Conservation (phyloP, 176 grass and related monocot species). For the Miscanthus lutarioriparius region DNA sequence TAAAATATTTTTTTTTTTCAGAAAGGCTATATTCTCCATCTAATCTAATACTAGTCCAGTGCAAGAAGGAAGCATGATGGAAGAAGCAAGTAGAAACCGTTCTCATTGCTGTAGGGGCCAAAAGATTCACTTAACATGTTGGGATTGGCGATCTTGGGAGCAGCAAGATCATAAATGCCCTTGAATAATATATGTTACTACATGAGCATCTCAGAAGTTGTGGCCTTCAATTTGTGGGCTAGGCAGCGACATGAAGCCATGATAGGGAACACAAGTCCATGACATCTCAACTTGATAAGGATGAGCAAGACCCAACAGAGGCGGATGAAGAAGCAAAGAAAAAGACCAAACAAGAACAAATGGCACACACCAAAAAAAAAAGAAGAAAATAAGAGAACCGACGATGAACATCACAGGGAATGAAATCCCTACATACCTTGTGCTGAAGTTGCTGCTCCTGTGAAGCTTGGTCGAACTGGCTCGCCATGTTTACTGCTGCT, state of each 20-base stretch:
- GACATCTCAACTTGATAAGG: conserved; percentile 2
- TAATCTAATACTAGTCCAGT: not conserved
- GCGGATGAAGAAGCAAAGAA: conserved; percentile 23
- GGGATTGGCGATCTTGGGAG: conserved; percentile 51
- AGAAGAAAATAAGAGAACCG: not conserved
- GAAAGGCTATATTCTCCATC: not conserved
- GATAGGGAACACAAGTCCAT: conserved; percentile 15
- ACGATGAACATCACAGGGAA: not conserved
- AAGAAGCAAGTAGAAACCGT: conserved; percentile 5
- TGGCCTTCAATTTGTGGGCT: too few relatives aligned
- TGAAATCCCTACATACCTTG: conserved; percentile 28
- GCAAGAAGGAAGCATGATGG: conserved; percentile 8
- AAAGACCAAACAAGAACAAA: conserved; percentile 6
- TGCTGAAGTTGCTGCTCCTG: conserved; percentile 26
- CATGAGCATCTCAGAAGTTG: too few relatives aligned
- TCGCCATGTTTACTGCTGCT: conserved; percentile 16
- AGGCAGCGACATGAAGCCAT: conserved; percentile 14
- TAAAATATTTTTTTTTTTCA: not conserved
- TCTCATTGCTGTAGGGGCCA: not conserved
- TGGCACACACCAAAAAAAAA: not conserved
- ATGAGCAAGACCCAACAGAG: not conserved
- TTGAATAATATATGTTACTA: conserved; percentile 17
- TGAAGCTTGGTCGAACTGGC: conserved; percentile 37
- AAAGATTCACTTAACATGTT: conserved; percentile 45
- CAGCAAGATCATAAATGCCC: conserved; percentile 43